A percentile compares a stretch with the other conserved stretches of the same genome.
Evolutionary conservation across 1,139 yeast species (phyloP).

Genomic region (Kluyveromyces sp.): DNA sequence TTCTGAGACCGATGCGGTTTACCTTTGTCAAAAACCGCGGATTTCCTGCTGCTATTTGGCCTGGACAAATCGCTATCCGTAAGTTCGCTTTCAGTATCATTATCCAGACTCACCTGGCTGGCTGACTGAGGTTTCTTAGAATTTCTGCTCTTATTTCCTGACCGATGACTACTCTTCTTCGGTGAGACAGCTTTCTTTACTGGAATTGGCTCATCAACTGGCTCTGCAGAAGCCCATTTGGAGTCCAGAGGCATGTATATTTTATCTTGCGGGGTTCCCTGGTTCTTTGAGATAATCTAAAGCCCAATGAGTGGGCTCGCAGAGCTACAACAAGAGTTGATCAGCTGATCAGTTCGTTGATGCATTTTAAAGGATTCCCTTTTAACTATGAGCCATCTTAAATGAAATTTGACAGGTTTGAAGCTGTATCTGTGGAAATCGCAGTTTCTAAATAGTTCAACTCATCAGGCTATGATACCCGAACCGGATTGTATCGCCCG

Average conservation of each 20-base stretch:
- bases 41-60: slow-evolving; percentile 2
- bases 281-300: too few species aligned
- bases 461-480: too few species aligned
- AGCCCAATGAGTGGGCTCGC: too few species aligned
- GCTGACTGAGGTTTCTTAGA: background rate
- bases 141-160: background rate
- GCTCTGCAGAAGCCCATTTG: slow-evolving; percentile 20
- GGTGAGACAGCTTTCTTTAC: background rate
- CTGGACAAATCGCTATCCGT: slow-evolving; percentile 7
- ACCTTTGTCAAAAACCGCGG: slow-evolving; percentile 1
- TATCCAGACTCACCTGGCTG: background rate
- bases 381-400: background rate
- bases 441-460: too few species aligned
- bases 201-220: background rate
- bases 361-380: background rate
- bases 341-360: slow-evolving; percentile 1
- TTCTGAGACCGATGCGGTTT: background rate
- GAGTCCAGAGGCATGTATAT: slow-evolving; percentile 16
- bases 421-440: too few species aligned
- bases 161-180: background rate
- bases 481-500: too few species aligned
- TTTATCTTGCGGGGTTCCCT: too few species aligned
- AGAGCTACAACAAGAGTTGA: too few species aligned
- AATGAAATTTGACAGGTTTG: background rate
- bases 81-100: background rate